These are phyloP conservation scores for Saccharum spontaneum DNA, from an alignment of 176 grass and related monocot species.

Conservation along the genomic window DNA sequence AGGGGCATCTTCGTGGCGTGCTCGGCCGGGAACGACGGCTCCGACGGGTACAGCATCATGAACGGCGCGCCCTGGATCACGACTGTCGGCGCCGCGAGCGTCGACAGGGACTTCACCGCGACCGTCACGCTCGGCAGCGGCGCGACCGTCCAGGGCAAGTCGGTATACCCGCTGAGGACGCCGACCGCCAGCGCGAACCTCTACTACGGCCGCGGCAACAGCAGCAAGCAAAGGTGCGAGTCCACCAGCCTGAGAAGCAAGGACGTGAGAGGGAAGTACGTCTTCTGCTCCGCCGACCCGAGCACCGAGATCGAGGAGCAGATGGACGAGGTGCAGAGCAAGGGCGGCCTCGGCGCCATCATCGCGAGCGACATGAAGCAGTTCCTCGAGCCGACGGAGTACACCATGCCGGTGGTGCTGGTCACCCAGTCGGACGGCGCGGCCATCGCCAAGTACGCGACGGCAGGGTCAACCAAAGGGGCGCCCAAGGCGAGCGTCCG, in stretches of 20 bases:
- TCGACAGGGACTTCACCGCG: conserved; percentile 63
- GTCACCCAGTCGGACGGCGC: conserved; percentile 44
- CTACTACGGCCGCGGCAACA: conserved; percentile 50
- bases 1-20: conserved; percentile 55
- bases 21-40: conserved; percentile 63
- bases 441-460: conserved; percentile 49
- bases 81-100: conserved; percentile 56
- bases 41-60: conserved; percentile 44
- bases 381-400: conserved; percentile 31
- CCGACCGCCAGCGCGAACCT: conserved; percentile 5
- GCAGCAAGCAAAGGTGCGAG: conserved; percentile 41
- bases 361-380: conserved; percentile 35
- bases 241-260: conserved; percentile 37
- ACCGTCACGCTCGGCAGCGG: conserved; percentile 52
- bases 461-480: background rate
- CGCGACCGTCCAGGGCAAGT: conserved; percentile 38
- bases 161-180: conserved; percentile 45
- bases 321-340: conserved; percentile 47
- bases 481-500: conserved; percentile 39
- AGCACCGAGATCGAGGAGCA: conserved; percentile 13
- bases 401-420: conserved; percentile 41
- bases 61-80: conserved; percentile 75
- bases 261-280: conserved; percentile 51
- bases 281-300: conserved; percentile 45
- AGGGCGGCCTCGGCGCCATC: conserved; percentile 52